Percentiles rank a stretch among this genome's conserved stretches.
phyloP scores from a whole-genome alignment of 2,329 filamentous ascomycete genomes.

The Cephalotrichum gorgonifer region DNA sequence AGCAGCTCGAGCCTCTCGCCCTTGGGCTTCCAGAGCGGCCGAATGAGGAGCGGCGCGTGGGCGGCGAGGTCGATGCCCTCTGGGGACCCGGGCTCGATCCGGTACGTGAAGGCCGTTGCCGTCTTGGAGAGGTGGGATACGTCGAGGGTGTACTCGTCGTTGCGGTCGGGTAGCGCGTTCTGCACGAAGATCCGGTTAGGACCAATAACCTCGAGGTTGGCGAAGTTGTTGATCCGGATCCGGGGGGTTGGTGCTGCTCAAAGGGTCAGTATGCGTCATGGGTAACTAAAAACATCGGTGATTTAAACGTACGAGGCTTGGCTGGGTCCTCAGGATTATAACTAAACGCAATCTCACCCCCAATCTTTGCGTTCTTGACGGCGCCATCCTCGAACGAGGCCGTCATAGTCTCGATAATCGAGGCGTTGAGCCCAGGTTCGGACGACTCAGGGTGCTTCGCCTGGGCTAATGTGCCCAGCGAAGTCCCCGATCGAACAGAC shows the following conservation, averaged over 20 bases:
- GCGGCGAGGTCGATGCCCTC: slow-evolving; percentile 31
- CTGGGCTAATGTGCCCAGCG: slow-evolving; percentile 58
- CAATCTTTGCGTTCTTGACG: slow-evolving; percentile 62
- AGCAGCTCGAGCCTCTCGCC: slow-evolving; percentile 79
- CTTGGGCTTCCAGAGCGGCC: slow-evolving; percentile 73
- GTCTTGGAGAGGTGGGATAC: slow-evolving; percentile 63
- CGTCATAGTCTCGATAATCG: slow-evolving; percentile 85
- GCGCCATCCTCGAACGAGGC: slow-evolving; percentile 68
- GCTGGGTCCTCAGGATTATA: slow-evolving; percentile 51
- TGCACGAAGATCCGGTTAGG: slow-evolving; percentile 87
- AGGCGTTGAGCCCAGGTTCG: slow-evolving; percentile 71
- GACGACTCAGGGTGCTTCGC: slow-evolving; percentile 73
- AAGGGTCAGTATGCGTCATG: slow-evolving; percentile 7
- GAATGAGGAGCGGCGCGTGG: slow-evolving; percentile 64
- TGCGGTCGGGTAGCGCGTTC: slow-evolving; percentile 50
- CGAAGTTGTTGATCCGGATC: slow-evolving; percentile 80
- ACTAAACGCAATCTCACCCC: slow-evolving; percentile 80
- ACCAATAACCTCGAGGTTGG: slow-evolving; percentile 80
- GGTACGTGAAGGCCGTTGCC: slow-evolving; percentile 84
- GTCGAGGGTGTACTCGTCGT: slow-evolving; percentile 73
- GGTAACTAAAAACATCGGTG: slow-evolving; percentile 7
- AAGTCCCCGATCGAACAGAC: slow-evolving; percentile 82
- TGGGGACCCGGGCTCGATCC: slow-evolving; percentile 60
- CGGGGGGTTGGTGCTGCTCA: slow-evolving; percentile 41
- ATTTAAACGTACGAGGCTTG: slow-evolving; percentile 30